Base-by-base conservation (phyloP, 768 basidiomycete species). In the Cyclocybe aegerita region DNA sequence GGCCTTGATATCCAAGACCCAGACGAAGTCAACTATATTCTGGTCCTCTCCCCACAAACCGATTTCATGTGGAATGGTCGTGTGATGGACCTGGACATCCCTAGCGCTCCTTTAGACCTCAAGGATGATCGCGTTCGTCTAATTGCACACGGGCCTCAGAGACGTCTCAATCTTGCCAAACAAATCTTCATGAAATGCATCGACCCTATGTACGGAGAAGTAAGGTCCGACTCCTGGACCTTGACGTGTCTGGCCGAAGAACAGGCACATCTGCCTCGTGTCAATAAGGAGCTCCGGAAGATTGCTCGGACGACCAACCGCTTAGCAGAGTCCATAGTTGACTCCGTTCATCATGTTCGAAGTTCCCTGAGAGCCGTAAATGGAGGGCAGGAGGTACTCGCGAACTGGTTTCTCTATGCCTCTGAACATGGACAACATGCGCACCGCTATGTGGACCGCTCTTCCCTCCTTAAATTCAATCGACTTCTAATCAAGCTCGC, bases 371-470 rank as follows among this genome's bases (percentile, higher is more conserved):
- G 73, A 30, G 73, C 78, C 39, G 75, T 82, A 0, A 70, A 72
- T 31, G 85, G 80, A 35, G 84, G 83, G 49, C 94, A 95, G 63
- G 95, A 97, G 55, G 72, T 94, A 35, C 74, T 93, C 49, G 91
- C 90, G 57, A 95, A 90, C 64, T 99, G 96, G 93, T 98, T 91
- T 62, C 70, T 84, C 23, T 98, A 97, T 63, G 93, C 94, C n/a
- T 93, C 95, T 9, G 93, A 98, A 58, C 93, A 97, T 64, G 94
- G 93, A 2, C 85, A 90, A 53, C 90, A 95, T 59, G 90, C 88
- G 7, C 87, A 93, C 60, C 84, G 86, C 56, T 85, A 90, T 65
- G 90, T 97, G 86, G 93, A 96, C 58, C 80, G 79, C 10, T 62
- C 80, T 0, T 75, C 83, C 0, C 65, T 86, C 46, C 72, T 79